A percentile compares a stretch with the other conserved stretches of the same genome.
These are phyloP conservation scores for Xylaria multiplex DNA, from an alignment of 2,329 filamentous ascomycete genomes.

Conservation along the genomic window DNA sequence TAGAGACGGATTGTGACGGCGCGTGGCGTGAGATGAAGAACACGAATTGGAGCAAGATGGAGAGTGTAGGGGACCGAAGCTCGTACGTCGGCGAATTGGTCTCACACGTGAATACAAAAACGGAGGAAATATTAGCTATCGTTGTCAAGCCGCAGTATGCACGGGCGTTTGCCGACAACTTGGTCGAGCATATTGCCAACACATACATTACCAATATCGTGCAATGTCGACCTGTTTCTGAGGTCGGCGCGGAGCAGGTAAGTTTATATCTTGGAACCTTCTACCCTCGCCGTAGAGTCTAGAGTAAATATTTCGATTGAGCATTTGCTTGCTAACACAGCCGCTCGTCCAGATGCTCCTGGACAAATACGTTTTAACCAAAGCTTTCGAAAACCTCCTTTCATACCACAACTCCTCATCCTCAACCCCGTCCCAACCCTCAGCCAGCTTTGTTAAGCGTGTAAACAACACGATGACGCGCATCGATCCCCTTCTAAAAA, in stretches of 20 bases:
- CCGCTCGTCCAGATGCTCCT: conserved; percentile 78
- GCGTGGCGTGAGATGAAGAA: conserved; percentile 98
- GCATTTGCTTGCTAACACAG: neutral
- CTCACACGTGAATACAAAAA: conserved; percentile 74
- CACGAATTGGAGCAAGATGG: conserved; percentile 93
- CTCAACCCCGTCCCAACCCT: conserved; percentile 49
- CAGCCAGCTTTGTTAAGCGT: conserved; percentile 80
- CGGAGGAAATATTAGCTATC: conserved; percentile 78
- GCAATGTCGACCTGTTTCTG: conserved; percentile 88
- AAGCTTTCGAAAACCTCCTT: conserved; percentile 77
- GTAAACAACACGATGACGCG: conserved; percentile 85
- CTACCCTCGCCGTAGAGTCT: neutral
- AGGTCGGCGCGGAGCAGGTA: conserved; percentile 92
- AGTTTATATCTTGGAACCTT: conserved; percentile 28
- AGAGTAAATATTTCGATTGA: neutral
- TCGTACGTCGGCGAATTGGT: conserved; percentile 88
- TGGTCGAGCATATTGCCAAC: conserved; percentile 87
- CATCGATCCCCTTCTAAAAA: conserved; percentile 93
- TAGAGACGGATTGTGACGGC: conserved; percentile 83
- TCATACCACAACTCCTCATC: conserved; percentile 65
- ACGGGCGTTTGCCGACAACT: conserved; percentile 91
- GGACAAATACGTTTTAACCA: conserved; percentile 90
- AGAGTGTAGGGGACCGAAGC: conserved; percentile 92
- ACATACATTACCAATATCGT: conserved; percentile 86
- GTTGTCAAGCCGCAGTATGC: conserved; percentile 94